Evolutionary conservation across 140 eudicot genomes (phyloP).

Genomic region (Flaveria floridana): DNA sequence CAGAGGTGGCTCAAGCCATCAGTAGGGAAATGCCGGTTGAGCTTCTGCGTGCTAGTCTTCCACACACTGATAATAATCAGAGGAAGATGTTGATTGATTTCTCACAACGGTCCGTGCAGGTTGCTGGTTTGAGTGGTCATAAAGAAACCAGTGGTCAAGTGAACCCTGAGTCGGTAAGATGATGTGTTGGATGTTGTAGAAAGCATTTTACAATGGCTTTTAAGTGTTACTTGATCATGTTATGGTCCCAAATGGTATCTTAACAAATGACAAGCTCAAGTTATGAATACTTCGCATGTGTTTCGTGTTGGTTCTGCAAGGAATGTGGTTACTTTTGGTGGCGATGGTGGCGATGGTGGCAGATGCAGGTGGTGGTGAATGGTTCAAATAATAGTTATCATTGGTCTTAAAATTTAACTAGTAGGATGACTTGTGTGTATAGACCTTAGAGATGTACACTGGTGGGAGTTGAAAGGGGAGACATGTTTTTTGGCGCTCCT

Average conservation of each 20-base stretch:
- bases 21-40: constrained; percentile 95
- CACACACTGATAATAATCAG: constrained; percentile 82
- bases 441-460: constrained; percentile 29
- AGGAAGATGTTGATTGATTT: constrained; percentile 65
- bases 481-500: constrained; percentile 39
- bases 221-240: constrained; percentile 10
- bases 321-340: constrained; percentile 26
- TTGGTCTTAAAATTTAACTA: not conserved
- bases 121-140: constrained; percentile 51
- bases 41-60: constrained; percentile 91
- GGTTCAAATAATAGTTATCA: not conserved
- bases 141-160: constrained; percentile 54
- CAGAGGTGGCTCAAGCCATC: constrained; percentile 68
- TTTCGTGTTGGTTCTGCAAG: constrained; percentile 20
- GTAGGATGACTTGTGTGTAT: constrained; percentile 29
- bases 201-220: constrained; percentile 21
- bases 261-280: constrained; percentile 27
- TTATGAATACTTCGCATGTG: constrained; percentile 24
- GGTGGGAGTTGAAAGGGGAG: constrained; percentile 35
- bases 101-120: constrained; percentile 78
- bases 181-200: constrained; percentile 38
- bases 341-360: constrained; percentile 24
- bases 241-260: constrained; percentile 25
- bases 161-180: constrained; percentile 62
- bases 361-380: constrained; percentile 17